A percentile compares a stretch with the other conserved stretches of the same genome.
Evolutionary conservation across 2,329 filamentous ascomycete species (phyloP).

Genomic region (Neofusicoccum sp.): DNA sequence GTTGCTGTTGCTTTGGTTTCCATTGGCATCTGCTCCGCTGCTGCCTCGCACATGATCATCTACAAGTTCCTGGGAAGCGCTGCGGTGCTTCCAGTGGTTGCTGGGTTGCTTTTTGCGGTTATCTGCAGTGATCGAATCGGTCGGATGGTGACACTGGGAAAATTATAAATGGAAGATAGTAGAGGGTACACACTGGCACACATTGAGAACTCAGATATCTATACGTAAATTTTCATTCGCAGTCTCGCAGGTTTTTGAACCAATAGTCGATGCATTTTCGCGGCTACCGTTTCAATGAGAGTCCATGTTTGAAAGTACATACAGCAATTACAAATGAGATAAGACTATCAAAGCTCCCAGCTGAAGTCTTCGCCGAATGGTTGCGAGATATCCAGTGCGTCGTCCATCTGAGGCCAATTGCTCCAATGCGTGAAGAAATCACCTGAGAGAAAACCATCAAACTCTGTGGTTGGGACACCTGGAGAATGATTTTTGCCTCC

Average conservation of each 20-base stretch:
- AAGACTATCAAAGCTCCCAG: background rate
- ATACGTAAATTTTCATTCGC: no score
- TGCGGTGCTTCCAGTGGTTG: background rate
- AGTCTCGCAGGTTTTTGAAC: no score
- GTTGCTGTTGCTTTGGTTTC: background rate
- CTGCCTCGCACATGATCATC: background rate
- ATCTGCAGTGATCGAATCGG: background rate
- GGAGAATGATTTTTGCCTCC: background rate
- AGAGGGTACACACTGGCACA: no score
- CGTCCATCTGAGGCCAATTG: conserved; percentile 11
- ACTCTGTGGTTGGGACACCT: background rate
- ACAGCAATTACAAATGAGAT: no score
- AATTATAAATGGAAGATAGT: no score
- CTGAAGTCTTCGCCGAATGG: background rate
- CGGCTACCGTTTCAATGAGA: no score
- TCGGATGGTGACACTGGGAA: background rate
- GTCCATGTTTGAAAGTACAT: no score
- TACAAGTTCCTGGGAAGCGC: background rate
- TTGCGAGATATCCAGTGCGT: background rate
- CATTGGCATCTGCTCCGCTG: background rate
- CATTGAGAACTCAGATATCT: no score
- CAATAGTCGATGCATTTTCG: no score
- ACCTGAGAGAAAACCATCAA: background rate
- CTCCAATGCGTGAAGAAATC: conserved; percentile 7
- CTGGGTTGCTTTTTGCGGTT: background rate